These are phyloP conservation scores for Aurantiochytrium sp. DNA, from an alignment of 108 stramenopile species.

Conservation along the genomic window DNA sequence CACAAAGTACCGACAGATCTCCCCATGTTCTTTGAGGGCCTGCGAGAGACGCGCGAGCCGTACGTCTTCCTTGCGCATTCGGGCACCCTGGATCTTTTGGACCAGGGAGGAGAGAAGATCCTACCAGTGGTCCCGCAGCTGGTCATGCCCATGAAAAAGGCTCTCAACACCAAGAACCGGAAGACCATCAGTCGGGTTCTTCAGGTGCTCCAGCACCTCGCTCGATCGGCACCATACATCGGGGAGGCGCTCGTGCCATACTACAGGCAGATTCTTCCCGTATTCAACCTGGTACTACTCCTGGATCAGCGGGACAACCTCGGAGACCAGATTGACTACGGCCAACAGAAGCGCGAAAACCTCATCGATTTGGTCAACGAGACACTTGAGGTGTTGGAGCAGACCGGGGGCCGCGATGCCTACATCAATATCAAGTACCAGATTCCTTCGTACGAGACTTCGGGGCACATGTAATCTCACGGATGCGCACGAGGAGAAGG, in stretches of 20 bases:
- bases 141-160: conserved; percentile 80
- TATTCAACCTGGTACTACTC: conserved; percentile 61
- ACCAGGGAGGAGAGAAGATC: conserved; percentile 63
- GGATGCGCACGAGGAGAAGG: too few species aligned
- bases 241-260: conserved; percentile 83
- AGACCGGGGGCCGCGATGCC: conserved; percentile 74
- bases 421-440: conserved; percentile 81
- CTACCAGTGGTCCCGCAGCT: conserved; percentile 76
- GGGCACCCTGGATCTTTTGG: conserved; percentile 77
- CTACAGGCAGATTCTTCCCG: conserved; percentile 78
- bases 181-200: conserved; percentile 73
- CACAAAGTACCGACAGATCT: too few species aligned
- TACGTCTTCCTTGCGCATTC: conserved; percentile 77
- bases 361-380: conserved; percentile 73
- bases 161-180: conserved; percentile 70
- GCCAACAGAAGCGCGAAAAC: conserved; percentile 68
- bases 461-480: neutral
- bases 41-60: conserved; percentile 76
- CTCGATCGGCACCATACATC: conserved; percentile 63
- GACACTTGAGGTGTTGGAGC: conserved; percentile 74
- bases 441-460: conserved; percentile 56
- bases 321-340: conserved; percentile 76
- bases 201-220: conserved; percentile 74
- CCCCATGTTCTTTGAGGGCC: conserved; percentile 80
- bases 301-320: conserved; percentile 68